These are phyloP conservation scores for Mycena sanguinolenta DNA, from an alignment of 768 basidiomycete species.

Conservation along the genomic window DNA sequence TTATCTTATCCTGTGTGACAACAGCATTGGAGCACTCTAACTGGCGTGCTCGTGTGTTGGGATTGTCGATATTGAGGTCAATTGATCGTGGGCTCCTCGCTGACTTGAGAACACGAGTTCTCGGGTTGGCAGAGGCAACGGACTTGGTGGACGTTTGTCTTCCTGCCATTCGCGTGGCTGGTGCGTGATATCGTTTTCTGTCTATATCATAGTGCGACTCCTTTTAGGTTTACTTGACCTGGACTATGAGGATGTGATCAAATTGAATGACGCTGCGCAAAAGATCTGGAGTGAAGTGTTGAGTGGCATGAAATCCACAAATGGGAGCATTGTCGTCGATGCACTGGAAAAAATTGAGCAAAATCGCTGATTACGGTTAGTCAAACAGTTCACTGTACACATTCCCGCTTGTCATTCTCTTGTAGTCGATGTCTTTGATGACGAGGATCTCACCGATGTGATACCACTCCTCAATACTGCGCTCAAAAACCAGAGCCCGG, in stretches of 20 bases:
- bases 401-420: too few relatives aligned
- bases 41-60: neutral
- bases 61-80: too few relatives aligned
- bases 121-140: too few relatives aligned
- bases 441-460: neutral
- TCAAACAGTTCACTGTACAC: too few relatives aligned
- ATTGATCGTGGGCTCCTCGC: too few relatives aligned
- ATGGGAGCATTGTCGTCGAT: neutral
- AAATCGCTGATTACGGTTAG: neutral
- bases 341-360: conserved; percentile 5
- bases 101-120: too few relatives aligned
- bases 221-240: neutral
- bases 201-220: too few relatives aligned
- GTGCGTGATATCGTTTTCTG: too few relatives aligned
- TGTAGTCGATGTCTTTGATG: neutral
- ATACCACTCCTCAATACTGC: neutral
- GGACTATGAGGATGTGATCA: neutral
- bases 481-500: neutral
- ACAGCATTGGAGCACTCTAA: neutral
- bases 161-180: too few relatives aligned
- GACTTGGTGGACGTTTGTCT: too few relatives aligned
- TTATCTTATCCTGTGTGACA: neutral
- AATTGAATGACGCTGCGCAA: neutral
- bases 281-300: neutral
- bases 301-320: neutral